Evolutionary conservation across 1,284 basidiomycete species (phyloP).

Genomic region (Irpex lacteus): DNA sequence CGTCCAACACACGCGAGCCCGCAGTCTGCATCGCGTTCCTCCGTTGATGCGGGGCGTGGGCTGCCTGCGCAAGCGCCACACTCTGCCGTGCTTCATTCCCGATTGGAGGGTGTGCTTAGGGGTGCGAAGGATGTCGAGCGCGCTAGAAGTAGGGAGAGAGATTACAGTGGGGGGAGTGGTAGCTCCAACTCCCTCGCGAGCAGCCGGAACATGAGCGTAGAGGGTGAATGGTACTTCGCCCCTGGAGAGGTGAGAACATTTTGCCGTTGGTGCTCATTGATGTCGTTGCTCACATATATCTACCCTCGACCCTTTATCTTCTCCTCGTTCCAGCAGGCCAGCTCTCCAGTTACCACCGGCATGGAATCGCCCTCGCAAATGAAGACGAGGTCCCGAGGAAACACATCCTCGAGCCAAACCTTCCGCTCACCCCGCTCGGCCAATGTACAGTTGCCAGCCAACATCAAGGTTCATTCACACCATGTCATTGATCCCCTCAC

Average conservation of each 20-base stretch:
- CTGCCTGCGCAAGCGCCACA: constrained; percentile 40
- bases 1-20: constrained; percentile 4
- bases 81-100: constrained; percentile 50
- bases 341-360: constrained; percentile 15
- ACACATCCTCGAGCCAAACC: constrained; percentile 17
- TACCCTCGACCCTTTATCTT: not conserved
- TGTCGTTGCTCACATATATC: not conserved
- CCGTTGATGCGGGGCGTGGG: constrained; percentile 20
- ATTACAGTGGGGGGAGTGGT: constrained; percentile 23
- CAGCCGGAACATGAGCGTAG: constrained; percentile 30
- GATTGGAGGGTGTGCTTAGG: constrained; percentile 51
- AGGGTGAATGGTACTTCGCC: constrained; percentile 30
- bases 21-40: constrained; percentile 15
- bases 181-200: constrained; percentile 30
- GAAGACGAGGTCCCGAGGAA: constrained; percentile 10
- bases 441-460: constrained; percentile 15
- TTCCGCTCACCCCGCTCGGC: constrained; percentile 19
- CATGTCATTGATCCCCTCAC: constrained; percentile 22
- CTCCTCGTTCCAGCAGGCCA: not conserved
- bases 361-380: constrained; percentile 12
- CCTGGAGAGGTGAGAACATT: constrained; percentile 25
- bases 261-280: not conserved
- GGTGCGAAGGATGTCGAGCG: constrained; percentile 28
- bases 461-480: constrained; percentile 11
- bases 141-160: constrained; percentile 22